phyloP scores from a whole-genome alignment of 345 rosid species.

The Raphanus raphanistrum region DNA sequence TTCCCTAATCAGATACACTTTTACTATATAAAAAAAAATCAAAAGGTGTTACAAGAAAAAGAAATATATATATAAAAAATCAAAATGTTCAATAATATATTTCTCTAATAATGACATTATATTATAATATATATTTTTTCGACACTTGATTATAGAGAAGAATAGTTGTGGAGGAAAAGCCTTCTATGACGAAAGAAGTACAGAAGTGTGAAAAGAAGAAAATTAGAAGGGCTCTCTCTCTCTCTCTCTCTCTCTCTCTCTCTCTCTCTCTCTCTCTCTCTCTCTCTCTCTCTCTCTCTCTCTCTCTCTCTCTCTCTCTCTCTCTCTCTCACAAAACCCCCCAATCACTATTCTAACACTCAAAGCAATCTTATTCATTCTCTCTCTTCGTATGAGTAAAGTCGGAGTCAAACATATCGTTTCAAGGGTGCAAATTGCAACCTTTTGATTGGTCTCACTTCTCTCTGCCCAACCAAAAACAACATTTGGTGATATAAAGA shows the following conservation, averaged over 20 bases:
- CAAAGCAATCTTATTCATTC: neutral
- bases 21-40: neutral
- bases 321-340: slow-evolving; percentile 41
- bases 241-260: slow-evolving; percentile 39
- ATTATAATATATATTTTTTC: neutral
- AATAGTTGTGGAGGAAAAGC: slow-evolving; percentile 54
- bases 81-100: too few relatives aligned
- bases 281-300: slow-evolving; percentile 38
- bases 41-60: too few relatives aligned
- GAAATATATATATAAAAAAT: too few relatives aligned
- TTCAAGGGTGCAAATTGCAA: slow-evolving; percentile 31
- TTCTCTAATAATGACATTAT: neutral
- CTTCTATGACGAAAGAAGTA: too few relatives aligned
- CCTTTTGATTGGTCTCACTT: slow-evolving; percentile 36
- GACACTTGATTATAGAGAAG: neutral
- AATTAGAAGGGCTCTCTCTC: too few relatives aligned
- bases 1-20: neutral
- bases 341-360: slow-evolving; percentile 14
- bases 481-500: slow-evolving; percentile 38
- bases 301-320: slow-evolving; percentile 30
- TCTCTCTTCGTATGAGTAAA: slow-evolving; percentile 30
- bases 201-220: too few relatives aligned
- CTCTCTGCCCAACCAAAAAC: slow-evolving; percentile 38
- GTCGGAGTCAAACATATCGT: slow-evolving; percentile 21
- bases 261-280: too few relatives aligned